Conservation (phyloP, 495 filamentous ascomycete species). For the Lineolata rhizophorae region DNA sequence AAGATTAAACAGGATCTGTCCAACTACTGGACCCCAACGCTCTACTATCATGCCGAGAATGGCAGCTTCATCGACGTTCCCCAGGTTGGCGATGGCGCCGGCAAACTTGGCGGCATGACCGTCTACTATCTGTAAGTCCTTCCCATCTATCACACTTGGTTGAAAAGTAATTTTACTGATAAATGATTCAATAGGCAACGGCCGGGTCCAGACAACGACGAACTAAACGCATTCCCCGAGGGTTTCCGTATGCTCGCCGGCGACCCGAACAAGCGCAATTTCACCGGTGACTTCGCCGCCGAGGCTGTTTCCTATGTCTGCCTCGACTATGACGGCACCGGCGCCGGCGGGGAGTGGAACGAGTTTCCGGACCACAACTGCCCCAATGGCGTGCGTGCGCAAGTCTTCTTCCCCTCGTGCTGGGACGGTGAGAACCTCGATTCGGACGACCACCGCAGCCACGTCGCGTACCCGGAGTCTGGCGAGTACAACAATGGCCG, state of each 20-base stretch:
- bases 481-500: conserved; percentile 46
- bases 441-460: conserved; percentile 38
- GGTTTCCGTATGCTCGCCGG: conserved; percentile 79
- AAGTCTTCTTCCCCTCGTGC: conserved; percentile 81
- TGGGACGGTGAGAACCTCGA: conserved; percentile 58
- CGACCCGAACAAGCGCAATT: conserved; percentile 43
- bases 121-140: conserved; percentile 43
- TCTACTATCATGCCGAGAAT: conserved; percentile 44
- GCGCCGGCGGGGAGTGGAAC: conserved; percentile 45
- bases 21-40: conserved; percentile 41
- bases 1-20: conserved; percentile 35
- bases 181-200: conserved; percentile 70
- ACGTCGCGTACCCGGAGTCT: conserved; percentile 68
- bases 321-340: conserved; percentile 42
- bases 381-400: conserved; percentile 50
- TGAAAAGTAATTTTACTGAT: too few species aligned
- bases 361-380: conserved; percentile 55
- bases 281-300: too few species aligned
- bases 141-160: conserved; percentile 15
- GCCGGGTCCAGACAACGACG: too few species aligned
- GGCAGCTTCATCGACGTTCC: conserved; percentile 36
- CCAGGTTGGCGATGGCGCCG: conserved; percentile 29
- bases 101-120: conserved; percentile 27
- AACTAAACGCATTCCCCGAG: conserved; percentile 53
- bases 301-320: conserved; percentile 50